phyloP scores from a whole-genome alignment of 1,284 basidiomycete species.

The Rhodotorula sp. region DNA sequence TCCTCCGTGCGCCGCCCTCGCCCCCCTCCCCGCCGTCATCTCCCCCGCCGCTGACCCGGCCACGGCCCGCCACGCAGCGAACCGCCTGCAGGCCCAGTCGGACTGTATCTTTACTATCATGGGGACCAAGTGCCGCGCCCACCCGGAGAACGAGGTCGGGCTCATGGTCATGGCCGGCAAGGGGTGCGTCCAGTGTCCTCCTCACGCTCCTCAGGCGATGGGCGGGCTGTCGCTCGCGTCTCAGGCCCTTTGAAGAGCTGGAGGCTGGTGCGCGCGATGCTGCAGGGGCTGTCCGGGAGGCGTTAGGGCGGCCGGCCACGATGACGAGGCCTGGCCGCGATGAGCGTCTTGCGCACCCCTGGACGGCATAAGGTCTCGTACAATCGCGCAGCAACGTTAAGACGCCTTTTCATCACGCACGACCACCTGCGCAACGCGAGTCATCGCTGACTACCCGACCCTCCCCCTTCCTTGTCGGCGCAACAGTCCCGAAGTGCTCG shows the following conservation, averaged over 20 bases:
- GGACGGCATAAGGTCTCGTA: too few relatives aligned
- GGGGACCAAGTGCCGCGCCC: slow-evolving; percentile 88
- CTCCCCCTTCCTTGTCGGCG: too few relatives aligned
- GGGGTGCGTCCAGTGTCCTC: slow-evolving; percentile 62
- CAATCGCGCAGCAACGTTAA: too few relatives aligned
- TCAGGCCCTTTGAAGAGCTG: too few relatives aligned
- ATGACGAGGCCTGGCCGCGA: slow-evolving; percentile 7
- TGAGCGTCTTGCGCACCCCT: too few relatives aligned
- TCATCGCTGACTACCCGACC: not conserved
- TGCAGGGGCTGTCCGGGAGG: too few relatives aligned
- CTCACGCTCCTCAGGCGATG: too few relatives aligned
- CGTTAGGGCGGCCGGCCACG: not conserved
- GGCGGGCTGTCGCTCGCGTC: too few relatives aligned
- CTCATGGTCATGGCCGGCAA: slow-evolving; percentile 94
- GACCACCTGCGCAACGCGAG: too few relatives aligned
- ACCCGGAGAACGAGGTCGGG: slow-evolving; percentile 96
- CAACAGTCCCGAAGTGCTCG: slow-evolving; percentile 84
- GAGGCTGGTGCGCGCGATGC: too few relatives aligned
- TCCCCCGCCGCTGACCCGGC: not conserved
- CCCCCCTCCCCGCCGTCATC: not conserved
- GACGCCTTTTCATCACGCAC: too few relatives aligned
- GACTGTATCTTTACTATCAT: slow-evolving; percentile 92
- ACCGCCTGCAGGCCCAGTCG: slow-evolving; percentile 76
- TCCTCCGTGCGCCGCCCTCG: slow-evolving; percentile 59
- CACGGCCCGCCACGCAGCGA: slow-evolving; percentile 28